These are phyloP conservation scores for Brachypodium distachyon DNA, from an alignment of 202 grass and related monocot genomes.

Conservation along the genomic window DNA sequence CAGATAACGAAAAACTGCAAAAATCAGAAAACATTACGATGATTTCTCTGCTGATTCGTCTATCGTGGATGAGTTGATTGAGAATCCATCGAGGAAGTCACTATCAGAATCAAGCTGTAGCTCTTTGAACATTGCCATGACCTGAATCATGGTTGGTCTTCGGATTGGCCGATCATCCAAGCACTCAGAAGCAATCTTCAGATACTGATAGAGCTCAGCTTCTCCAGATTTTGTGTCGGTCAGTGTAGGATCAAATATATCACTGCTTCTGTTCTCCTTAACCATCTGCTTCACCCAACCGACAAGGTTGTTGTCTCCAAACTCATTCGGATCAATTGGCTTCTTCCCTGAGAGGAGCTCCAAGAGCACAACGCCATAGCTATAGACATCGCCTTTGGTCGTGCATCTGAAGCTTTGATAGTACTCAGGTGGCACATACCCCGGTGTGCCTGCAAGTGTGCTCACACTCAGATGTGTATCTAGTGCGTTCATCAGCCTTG, in stretches of 20 bases:
- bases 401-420: constrained; percentile 96
- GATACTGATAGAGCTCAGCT: constrained; percentile 59
- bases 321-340: constrained; percentile 74
- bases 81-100: constrained; percentile 66
- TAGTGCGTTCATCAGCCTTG: constrained; percentile 72
- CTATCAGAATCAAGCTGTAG: constrained; percentile 70
- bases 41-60: constrained; percentile 71
- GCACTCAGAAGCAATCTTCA: constrained; percentile 90
- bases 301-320: constrained; percentile 88
- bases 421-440: constrained; percentile 96
- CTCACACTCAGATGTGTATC: constrained; percentile 93
- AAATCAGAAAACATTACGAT: constrained; percentile 16
- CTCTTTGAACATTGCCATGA: constrained; percentile 99
- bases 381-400: constrained; percentile 92
- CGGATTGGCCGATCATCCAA: constrained; percentile 61
- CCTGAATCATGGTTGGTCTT: constrained; percentile 97
- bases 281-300: constrained; percentile 97
- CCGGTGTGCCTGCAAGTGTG: constrained; percentile 88
- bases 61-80: constrained; percentile 42
- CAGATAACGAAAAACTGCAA: constrained; percentile 39
- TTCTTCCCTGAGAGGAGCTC: constrained; percentile 96
- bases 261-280: constrained; percentile 58
- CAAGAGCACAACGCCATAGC: constrained; percentile 87
- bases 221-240: constrained; percentile 44
- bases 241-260: constrained; percentile 70